Conservation (phyloP, 73 alveolate genomes). For the Paramecium primaurelia region DNA sequence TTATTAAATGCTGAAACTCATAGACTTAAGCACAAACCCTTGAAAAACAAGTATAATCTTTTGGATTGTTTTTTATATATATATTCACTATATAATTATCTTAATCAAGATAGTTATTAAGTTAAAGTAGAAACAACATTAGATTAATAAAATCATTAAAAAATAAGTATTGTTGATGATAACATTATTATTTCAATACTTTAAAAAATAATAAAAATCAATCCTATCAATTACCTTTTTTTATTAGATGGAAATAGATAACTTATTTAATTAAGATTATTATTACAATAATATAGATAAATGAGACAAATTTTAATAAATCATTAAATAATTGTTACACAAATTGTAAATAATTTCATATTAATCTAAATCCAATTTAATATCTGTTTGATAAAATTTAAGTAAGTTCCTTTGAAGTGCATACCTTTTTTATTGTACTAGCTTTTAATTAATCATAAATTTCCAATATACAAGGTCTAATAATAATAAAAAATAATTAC, state of each 20-base stretch:
- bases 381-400: neutral
- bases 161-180: conserved; percentile 1
- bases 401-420: neutral
- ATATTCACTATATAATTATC: neutral
- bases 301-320: neutral
- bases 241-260: neutral
- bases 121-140: neutral
- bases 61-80: conserved; percentile 5
- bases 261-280: neutral
- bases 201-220: neutral
- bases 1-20: neutral
- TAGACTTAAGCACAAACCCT: neutral
- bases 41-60: conserved; percentile 1
- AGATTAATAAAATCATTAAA: neutral
- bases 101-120: neutral
- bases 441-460: neutral
- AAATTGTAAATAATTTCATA: neutral
- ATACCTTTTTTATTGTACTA: neutral
- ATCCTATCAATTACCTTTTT: neutral
- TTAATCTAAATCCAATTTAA: neutral
- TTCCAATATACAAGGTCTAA: neutral
- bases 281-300: neutral
- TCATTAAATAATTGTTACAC: no score
- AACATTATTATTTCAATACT: neutral
- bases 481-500: neutral